Conservation (phyloP, 352 stramenopile genomes). For the Aphanomyces invadans region DNA sequence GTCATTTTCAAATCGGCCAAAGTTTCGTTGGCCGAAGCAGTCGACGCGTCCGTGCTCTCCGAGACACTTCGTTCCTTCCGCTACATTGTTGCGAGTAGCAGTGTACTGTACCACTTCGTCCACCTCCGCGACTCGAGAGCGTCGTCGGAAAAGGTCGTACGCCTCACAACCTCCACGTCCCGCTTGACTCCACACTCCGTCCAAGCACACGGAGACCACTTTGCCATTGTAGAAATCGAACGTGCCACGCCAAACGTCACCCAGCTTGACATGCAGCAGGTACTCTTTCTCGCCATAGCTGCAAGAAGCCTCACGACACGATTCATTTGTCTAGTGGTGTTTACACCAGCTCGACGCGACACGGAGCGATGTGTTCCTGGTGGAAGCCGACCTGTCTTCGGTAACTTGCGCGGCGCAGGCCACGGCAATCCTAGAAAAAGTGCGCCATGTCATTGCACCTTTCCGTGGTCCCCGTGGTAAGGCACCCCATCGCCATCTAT, state of each 20-base stretch:
- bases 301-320: no score
- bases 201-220: neutral
- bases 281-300: neutral
- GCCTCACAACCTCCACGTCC: neutral
- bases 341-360: neutral
- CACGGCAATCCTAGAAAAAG: neutral
- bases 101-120: conserved; percentile 33
- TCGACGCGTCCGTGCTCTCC: conserved; percentile 36
- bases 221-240: neutral
- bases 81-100: conserved; percentile 48
- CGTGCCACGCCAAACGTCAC: neutral
- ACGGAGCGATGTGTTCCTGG: neutral
- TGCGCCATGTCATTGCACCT: neutral
- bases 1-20: neutral
- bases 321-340: neutral
- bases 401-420: neutral
- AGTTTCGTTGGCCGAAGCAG: neutral
- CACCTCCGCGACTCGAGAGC: neutral
- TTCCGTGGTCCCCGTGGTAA: conserved; percentile 9
- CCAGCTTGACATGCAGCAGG: conserved; percentile 3
- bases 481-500: neutral
- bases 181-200: neutral
- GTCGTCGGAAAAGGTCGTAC: neutral
- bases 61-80: conserved; percentile 46
- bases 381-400: conserved; percentile 18